Evolutionary conservation across 2,329 filamentous ascomycete species (phyloP).

Genomic region (Sarocladium brachiariae): DNA sequence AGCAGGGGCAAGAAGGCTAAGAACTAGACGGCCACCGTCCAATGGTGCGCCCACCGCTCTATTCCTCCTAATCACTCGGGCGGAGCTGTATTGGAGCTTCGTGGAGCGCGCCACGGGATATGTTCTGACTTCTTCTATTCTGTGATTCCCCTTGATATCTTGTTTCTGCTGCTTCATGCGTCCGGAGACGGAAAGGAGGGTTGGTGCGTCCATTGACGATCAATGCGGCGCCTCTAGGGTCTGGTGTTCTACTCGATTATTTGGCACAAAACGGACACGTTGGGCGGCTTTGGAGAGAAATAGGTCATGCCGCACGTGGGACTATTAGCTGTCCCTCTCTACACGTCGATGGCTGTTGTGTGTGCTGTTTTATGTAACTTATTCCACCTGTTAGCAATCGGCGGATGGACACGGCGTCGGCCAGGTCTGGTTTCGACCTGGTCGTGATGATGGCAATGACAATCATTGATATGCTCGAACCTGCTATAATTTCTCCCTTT

Average conservation of each 20-base stretch:
- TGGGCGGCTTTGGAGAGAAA: neutral
- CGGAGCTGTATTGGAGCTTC: neutral
- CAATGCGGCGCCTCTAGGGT: neutral
- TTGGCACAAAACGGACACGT: neutral
- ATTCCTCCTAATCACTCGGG: neutral
- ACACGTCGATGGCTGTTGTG: neutral
- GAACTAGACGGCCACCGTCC: conserved; percentile 20
- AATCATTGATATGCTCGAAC: conserved; percentile 7
- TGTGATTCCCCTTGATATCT: conserved; percentile 3
- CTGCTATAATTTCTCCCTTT: neutral
- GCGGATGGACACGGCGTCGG: conserved; percentile 2
- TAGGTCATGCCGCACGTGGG: neutral
- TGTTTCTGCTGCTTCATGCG: neutral
- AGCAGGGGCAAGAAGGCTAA: conserved; percentile 49
- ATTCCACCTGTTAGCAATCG: conserved; percentile 3
- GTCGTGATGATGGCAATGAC: conserved; percentile 8
- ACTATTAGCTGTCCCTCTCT: neutral
- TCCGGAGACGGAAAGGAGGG: neutral
- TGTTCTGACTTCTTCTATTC: neutral
- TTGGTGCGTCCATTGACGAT: no score
- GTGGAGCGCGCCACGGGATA: neutral
- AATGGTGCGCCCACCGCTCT: neutral
- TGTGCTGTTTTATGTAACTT: neutral
- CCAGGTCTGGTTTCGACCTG: neutral
- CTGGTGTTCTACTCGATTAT: neutral